Evolutionary conservation across 2,329 filamentous ascomycete genomes (phyloP), one percentile per base, ranked within the genome.

Genomic region (Aureobasidium lini): DNA sequence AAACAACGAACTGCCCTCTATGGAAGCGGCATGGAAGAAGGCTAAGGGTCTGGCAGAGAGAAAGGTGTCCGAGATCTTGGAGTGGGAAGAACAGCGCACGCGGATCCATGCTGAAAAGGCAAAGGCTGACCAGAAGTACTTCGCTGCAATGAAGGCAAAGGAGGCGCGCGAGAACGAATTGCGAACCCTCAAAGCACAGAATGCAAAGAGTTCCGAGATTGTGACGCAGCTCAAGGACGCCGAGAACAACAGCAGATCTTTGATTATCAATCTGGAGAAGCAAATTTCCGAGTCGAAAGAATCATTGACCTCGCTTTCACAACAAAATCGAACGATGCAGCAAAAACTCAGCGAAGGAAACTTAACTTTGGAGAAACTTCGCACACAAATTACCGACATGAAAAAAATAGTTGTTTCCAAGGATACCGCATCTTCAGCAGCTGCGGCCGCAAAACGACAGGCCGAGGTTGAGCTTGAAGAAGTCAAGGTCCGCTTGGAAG

Each of bases 81-180:
- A 81, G 4, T 77, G 90, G 69, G 92, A 97, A 74, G 91, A 96
- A 60, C 88, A 87, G 63, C 79, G 93, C 39, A 77, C 84, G 16
- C 79, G 88, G 28, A 76, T 95, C 18, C 84, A 84, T 42, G 89
- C 90, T 0, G 91, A 99, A 74, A 99, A 99, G 77, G 86, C 87
- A 64, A 97, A 96, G 73, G 93, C 93, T 1, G 94, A 99, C 69
- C 93, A 97, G 70, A 97, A 97, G 74, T 99, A 95, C 71, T 97
- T 97, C 72, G 90, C 89, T 1, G 90, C 92, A 8, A 91, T 95
- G 80, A 96, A 96, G 71, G 88, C 92, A 66, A 95, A 93, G 69
- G 93, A 97, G 68, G 86, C 88, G 46, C 83, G 90, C 53, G 87
- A 91, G 60, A 81, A 83, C 61, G 93, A 97, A 74, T 86, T 95